A percentile compares a stretch with the other conserved stretches of the same genome.
phyloP scores from a whole-genome alignment of 805 yeast genomes.

The Candida adriatica region DNA sequence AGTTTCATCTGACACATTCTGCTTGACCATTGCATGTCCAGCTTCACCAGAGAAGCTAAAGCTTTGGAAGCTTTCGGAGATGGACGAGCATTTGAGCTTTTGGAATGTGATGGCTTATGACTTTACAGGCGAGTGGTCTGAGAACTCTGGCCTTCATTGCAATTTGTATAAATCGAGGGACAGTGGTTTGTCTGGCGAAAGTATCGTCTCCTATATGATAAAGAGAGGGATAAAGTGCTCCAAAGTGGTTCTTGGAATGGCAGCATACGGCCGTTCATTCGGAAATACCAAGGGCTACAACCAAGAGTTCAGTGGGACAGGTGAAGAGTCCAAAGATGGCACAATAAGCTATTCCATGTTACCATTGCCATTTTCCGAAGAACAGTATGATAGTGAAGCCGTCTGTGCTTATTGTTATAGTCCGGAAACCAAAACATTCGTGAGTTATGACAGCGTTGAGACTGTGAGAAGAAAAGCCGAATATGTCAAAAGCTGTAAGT shows the following conservation, averaged over 20 bases:
- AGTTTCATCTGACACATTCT: constrained; percentile 24
- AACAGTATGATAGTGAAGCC: constrained; percentile 42
- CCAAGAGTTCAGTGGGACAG: constrained; percentile 31
- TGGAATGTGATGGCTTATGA: constrained; percentile 95
- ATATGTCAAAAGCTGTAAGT: constrained; percentile 37
- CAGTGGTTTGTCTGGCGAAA: constrained; percentile 39
- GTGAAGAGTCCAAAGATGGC: constrained; percentile 23
- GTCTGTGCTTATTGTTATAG: constrained; percentile 53
- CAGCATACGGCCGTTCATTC: constrained; percentile 69
- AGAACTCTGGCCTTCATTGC: constrained; percentile 56
- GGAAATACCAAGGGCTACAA: constrained; percentile 37
- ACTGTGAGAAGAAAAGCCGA: constrained; percentile 51
- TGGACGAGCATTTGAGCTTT: constrained; percentile 53
- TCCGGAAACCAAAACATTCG: constrained; percentile 29
- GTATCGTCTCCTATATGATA: constrained; percentile 40
- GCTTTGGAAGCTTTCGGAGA: constrained; percentile 38
- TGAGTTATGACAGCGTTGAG: constrained; percentile 60
- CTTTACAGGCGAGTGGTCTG: constrained; percentile 74
- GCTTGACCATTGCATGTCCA: constrained; percentile 74
- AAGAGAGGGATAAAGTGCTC: constrained; percentile 33
- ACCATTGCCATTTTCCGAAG: constrained; percentile 38
- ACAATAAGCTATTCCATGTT: constrained; percentile 50
- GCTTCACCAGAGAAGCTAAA: constrained; percentile 43
- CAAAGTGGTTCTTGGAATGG: constrained; percentile 78
- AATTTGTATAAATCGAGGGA: constrained; percentile 40